A percentile compares a stretch with the other conserved stretches of the same genome.
phyloP scores from a whole-genome alignment of 1,284 basidiomycete genomes.

The Trichosporon sp. region DNA sequence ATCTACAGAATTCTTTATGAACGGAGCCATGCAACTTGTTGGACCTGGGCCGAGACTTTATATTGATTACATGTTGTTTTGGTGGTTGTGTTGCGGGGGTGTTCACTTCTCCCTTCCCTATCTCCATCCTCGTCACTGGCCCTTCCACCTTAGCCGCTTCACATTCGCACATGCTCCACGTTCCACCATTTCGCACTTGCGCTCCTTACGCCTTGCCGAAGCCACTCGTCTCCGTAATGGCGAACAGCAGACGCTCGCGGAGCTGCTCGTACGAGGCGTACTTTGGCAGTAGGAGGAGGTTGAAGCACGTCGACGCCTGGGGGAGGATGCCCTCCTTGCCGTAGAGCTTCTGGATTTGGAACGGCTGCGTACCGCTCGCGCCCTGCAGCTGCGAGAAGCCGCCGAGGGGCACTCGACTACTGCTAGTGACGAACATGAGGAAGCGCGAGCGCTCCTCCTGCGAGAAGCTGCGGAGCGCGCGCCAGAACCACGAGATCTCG shows the following conservation, averaged over 20 bases:
- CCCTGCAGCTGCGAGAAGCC: constrained; percentile 93
- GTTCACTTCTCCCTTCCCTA: neutral
- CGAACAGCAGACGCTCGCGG: constrained; percentile 79
- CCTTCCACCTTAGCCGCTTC: neutral
- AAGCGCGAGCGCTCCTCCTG: constrained; percentile 95
- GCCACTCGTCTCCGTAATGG: constrained; percentile 91
- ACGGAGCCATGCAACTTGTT: constrained; percentile 19
- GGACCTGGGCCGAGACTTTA: neutral
- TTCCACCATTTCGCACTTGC: neutral
- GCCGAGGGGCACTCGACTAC: constrained; percentile 89
- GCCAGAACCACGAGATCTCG: constrained; percentile 99
- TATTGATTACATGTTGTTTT: constrained; percentile 19
- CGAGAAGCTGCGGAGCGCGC: constrained; percentile 94
- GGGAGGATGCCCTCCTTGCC: constrained; percentile 54
- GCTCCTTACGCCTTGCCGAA: constrained; percentile 66
- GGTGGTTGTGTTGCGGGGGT: neutral
- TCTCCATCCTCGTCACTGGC: no score
- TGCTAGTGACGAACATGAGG: constrained; percentile 90
- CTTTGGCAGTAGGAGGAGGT: constrained; percentile 73
- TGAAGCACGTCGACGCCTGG: constrained; percentile 57
- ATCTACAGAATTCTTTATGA: constrained; percentile 15
- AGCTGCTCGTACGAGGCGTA: constrained; percentile 94
- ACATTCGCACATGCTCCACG: neutral
- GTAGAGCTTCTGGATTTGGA: constrained; percentile 87
- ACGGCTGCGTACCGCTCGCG: constrained; percentile 90